Evolutionary conservation across 371 early-diverging fungal genomes (phyloP), one percentile per base, ranked within the genome.

Genomic region (Polyrhizophydium stewartii): DNA sequence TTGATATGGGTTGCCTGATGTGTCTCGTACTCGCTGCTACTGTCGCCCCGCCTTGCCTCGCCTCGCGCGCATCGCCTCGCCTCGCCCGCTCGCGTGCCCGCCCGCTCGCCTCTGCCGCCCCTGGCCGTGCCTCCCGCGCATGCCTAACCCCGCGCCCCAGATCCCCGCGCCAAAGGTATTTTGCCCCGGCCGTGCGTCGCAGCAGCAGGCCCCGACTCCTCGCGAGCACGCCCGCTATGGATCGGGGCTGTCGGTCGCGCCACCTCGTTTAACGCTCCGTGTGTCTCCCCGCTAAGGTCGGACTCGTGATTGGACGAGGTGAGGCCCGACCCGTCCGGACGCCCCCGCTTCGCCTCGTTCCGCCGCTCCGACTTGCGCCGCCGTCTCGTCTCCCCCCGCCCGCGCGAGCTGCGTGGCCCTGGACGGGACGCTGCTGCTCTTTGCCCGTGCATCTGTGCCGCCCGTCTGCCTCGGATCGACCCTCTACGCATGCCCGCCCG

Each of bases 261-360:
- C 49, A 10, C 49, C 16, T 47, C 7, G 49, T 28, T 47, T 47
- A 47, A 47, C 49, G 28, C 16, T 47, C 25, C 28, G 22, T 47
- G 22, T 47, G 28, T 16, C 3, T 47, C 7, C 16, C 3, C n/a
- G 30, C 5, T 6, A 12, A 53, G 53, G 53, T 53, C n/a, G 53
- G 53, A 12, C 53, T 53, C 10, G 53, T 53, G 30, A 53, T 53
- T 53, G 53, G 53, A 3, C 53, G 53, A 6, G 32, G 51, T 50
- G 31, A 50, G 51, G 10, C 51, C 16, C n/a, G n/a, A n/a, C n/a
- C n/a, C n/a, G n/a, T n/a, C n/a, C n/a, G n/a, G n/a, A n/a, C n/a
- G n/a, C n/a, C n/a, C n/a, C n/a, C n/a, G n/a, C n/a, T n/a, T n/a
- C n/a, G n/a, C n/a, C n/a, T n/a, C n/a, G n/a, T n/a, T n/a, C n/a